Percentiles rank a stretch among this genome's conserved stretches.
These are phyloP conservation scores for Aspergillus quadricinctus DNA, from an alignment of 2,329 filamentous ascomycete genomes.

Conservation along the genomic window DNA sequence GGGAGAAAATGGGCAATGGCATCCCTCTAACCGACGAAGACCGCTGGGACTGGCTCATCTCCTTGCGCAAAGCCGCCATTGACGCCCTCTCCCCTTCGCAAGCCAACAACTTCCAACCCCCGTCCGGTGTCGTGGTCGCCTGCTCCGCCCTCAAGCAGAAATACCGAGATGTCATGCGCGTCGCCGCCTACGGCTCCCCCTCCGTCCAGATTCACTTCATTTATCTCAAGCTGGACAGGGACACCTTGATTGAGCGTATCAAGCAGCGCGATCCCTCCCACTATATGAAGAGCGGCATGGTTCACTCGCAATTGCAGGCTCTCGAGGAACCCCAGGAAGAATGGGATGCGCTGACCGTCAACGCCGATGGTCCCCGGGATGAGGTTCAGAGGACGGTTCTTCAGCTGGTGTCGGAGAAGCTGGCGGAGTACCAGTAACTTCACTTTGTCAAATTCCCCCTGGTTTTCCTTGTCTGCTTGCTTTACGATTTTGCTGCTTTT, in stretches of 20 bases:
- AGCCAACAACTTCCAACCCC: constrained; percentile 44
- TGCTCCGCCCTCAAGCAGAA: constrained; percentile 96
- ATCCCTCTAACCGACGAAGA: constrained; percentile 86
- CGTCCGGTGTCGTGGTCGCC: constrained; percentile 80
- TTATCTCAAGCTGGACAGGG: constrained; percentile 76
- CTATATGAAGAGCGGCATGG: constrained; percentile 96
- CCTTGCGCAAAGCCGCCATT: constrained; percentile 61
- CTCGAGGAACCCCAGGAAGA: constrained; percentile 81
- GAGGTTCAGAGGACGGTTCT: constrained; percentile 60
- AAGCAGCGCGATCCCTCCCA: constrained; percentile 70
- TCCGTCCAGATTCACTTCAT: constrained; percentile 84
- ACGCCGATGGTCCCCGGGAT: constrained; percentile 52
- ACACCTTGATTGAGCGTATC: constrained; percentile 71
- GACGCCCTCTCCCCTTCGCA: constrained; percentile 45
- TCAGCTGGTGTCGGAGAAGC: constrained; percentile 52
- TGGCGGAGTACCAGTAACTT: constrained; percentile 41
- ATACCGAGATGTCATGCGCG: constrained; percentile 87
- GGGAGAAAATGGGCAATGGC: constrained; percentile 84
- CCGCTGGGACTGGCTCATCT: constrained; percentile 94
- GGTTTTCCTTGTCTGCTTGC: not conserved
- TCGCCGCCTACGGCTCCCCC: constrained; percentile 70
- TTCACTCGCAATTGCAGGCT: constrained; percentile 81
- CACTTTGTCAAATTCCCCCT: not conserved
- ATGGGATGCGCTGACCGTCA: constrained; percentile 66
- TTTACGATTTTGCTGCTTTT: not conserved